Evolutionary conservation across 129 eudicot genomes (phyloP), one percentile per base, ranked within the genome.

Genomic region (Lonicera japonica): DNA sequence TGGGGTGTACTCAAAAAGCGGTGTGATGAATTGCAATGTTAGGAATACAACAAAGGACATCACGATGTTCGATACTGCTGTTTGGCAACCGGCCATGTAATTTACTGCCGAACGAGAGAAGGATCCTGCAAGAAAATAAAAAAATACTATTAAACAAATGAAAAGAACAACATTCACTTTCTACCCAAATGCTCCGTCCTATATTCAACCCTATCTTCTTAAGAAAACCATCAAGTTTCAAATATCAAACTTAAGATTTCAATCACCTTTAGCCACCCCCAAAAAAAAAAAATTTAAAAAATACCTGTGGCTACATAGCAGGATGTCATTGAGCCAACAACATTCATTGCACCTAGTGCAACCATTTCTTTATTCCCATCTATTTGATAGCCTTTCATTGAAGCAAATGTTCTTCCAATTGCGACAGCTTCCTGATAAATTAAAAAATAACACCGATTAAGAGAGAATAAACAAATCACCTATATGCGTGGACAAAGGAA

Each of bases 331-430:
- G 96, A 88, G 54, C 96, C 94, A 7, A 83, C 77, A 12, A 88
- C 56, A 56, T 88, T 88, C 96, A 84, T 88, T 0, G 89, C 67
- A 54, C 96, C 96, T 23, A 88, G 77, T 56, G 96, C 94, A 17
- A 88, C 86, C 96, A 88, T 88, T 77, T 88, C 96, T 71, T 79
- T 88, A 82, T 88, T 88, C 59, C 96, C 96, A 69, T 88, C 85
- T 54, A 88, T 72, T 69, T 81, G 83, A 57, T 88, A 88, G 56
- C 81, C 94, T 66, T 84, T 88, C 94, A 84, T 79, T 52, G 86
- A 56, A 65, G 96, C 94, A 74, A 84, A 88, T 23, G 96, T 84
- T 84, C 94, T 84, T 58, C 96, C 96, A 16, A 88, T 88, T 15
- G 96, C 96, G 20, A 81, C 89, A 8, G 96, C 96, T 88, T 88